These are phyloP conservation scores for Letharia columbiana DNA, from an alignment of 495 filamentous ascomycete species.

Conservation along the genomic window DNA sequence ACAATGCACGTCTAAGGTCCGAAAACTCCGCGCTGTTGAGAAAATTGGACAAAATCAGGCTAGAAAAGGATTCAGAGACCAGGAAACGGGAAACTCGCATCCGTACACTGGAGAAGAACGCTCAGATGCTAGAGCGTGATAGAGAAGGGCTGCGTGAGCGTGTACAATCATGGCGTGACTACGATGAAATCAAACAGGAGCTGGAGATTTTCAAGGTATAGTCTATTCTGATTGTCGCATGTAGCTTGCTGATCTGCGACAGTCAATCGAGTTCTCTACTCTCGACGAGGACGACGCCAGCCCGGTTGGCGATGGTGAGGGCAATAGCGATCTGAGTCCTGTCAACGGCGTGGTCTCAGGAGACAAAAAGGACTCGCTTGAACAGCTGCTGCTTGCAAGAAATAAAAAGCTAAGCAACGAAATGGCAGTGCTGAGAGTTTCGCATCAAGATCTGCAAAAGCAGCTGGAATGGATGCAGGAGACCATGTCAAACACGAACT, in stretches of 20 bases:
- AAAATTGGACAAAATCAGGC: conserved; percentile 71
- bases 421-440: conserved; percentile 83
- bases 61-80: conserved; percentile 69
- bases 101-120: conserved; percentile 64
- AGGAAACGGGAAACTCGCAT: conserved; percentile 45
- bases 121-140: conserved; percentile 55
- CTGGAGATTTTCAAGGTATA: conserved; percentile 81
- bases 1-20: conserved; percentile 73
- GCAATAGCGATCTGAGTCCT: conserved; percentile 24
- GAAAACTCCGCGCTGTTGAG: conserved; percentile 87
- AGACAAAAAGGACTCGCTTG: conserved; percentile 69
- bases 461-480: conserved; percentile 73
- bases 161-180: conserved; percentile 84
- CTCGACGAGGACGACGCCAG: conserved; percentile 69
- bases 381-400: conserved; percentile 81
- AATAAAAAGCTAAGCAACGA: conserved; percentile 96
- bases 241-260: conserved; percentile 17
- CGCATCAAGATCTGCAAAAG: conserved; percentile 81
- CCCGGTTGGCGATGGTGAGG: conserved; percentile 25
- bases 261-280: conserved; percentile 91
- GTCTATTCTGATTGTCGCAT: background rate
- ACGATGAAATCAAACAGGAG: conserved; percentile 91
- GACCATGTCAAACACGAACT: conserved; percentile 73
- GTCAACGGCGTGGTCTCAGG: conserved; percentile 44
- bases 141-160: conserved; percentile 64